Base-by-base conservation (phyloP, 352 stramenopile genomes). In the Phytophthora sojae region DNA sequence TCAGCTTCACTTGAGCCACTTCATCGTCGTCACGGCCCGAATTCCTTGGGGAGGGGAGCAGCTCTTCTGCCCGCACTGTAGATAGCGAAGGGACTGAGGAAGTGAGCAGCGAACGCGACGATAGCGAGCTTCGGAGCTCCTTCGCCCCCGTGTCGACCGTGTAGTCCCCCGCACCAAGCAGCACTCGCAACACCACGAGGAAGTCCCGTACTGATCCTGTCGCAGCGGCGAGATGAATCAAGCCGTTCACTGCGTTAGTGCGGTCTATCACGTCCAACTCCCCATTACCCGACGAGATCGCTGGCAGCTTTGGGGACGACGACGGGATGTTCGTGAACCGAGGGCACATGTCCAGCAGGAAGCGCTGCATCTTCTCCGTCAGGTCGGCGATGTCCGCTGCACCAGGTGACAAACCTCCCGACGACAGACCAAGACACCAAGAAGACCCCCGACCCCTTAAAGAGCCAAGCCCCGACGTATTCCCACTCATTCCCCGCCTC, bases 161-260 rank as follows among this genome's bases (percentile, higher is more conserved):
- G 30, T 52, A 52, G 29, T 86, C 67, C 5, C 54, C 69, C 6
- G 75, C 70, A 3, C 85, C 82, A 19, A 94, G 59, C 45, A 95
- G 64, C 6, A 95, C 76, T 32, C 68, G 69, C 0, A 95, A 9
- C 3, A 86, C 78, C 11, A 86, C 21, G 4, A 95, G 65, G 11
- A 92, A 89, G 49, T 92, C 85, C 1, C 75, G 65, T 3, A 92
- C 55, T 0, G 85, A 91, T 9, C 75, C 82, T 0, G 72, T 81
- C 0, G 85, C 85, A 0, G 73, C 80, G 14, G 86, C 86, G 1
- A 95, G 68, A 35, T 81, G 75, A 44, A 93, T 64, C 11, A 95
- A 64, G 0, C 74, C 76, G 55, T 85, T 86, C 15, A 91, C 67
- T 6, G 86, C 86, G 29, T 78, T 75, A 0, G 85, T 91, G 7